Evolutionary conservation across 225 moss, liverwort and hornwort species (phyloP), one percentile per base, ranked within the genome.

Genomic region (Thuidium tamariscinum): DNA sequence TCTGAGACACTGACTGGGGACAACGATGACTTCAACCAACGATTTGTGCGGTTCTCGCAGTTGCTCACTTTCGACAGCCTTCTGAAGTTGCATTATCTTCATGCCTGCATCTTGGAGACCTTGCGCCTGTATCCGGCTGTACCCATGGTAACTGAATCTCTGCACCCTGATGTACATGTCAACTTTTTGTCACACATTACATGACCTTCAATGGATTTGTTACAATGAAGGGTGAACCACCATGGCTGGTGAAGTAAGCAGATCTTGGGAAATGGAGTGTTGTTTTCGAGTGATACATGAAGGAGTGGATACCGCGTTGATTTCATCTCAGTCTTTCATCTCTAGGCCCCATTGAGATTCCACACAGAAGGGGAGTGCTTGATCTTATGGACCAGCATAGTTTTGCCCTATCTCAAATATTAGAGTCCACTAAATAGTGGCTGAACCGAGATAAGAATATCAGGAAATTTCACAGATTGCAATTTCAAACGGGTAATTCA

Each of bases 41-140:
- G 49, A 74, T 36, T 93, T 32, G 22, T 44, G 23, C 71, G 34
- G 7, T 97, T 95, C 81, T 84, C 93, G 9, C 77, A 81, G 54
- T 69, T 84, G 3, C 91, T 95, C 87, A 89, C 68, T 25, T 87
- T 76, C 16, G 91, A 94, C 46, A 75, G 87, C 49, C 83, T 95
- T 8, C 74, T 83, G 15, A 89, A 90, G 83, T 62, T 95, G 9
- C 86, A 89, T 4, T 95, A 89, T 84, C 76, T 95, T 74, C 88
- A 92, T 34, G 93, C 95, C 3, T 88, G 91, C 81, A 90, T 95
- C 76, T 11, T 92, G n/a, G 95, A 94, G 78, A 93, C 95, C n/a
- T 79, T 95, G 57, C 92, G 93, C 52, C 92, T 95, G 32, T 92
- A 90, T 74, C 95, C 94, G 81, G 92, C 94, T 30, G 87, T 93